A percentile compares a stretch with the other conserved stretches of the same genome.
phyloP scores from a whole-genome alignment of 2,329 filamentous ascomycete species.

The Metarhizium anisopliae region DNA sequence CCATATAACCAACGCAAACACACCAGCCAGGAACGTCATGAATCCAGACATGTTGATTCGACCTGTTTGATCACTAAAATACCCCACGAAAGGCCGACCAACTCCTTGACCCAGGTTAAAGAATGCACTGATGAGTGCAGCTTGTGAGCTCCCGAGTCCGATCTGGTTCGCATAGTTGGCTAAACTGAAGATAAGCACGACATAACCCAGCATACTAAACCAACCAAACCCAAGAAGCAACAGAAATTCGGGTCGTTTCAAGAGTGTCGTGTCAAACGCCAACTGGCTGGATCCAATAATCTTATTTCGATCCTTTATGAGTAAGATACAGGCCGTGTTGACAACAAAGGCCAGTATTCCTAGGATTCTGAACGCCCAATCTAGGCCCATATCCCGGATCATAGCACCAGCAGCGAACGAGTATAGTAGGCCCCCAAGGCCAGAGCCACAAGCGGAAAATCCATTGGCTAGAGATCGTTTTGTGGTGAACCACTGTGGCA shows the following conservation, averaged over 20 bases:
- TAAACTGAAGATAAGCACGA: constrained; percentile 68
- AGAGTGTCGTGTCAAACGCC: constrained; percentile 55
- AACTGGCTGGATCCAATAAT: constrained; percentile 57
- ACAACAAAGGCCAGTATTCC: constrained; percentile 55
- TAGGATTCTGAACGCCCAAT: constrained; percentile 59
- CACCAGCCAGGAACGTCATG: constrained; percentile 53
- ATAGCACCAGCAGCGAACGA: constrained; percentile 59
- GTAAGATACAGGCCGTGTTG: constrained; percentile 52
- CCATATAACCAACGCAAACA: constrained; percentile 66
- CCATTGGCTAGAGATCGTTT: constrained; percentile 62
- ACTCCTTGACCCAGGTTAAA: constrained; percentile 60
- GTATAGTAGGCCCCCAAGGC: constrained; percentile 65
- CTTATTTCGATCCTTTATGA: constrained; percentile 65
- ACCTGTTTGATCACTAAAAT: constrained; percentile 61
- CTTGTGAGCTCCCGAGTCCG: constrained; percentile 58
- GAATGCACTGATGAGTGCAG: constrained; percentile 62
- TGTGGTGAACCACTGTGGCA: constrained; percentile 67
- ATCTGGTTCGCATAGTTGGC: constrained; percentile 64
- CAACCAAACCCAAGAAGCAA: constrained; percentile 59
- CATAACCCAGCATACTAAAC: constrained; percentile 65
- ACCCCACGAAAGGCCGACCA: constrained; percentile 63
- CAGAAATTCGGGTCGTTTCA: constrained; percentile 53
- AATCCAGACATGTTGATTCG: constrained; percentile 63
- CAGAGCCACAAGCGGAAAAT: constrained; percentile 58
- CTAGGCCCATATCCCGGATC: constrained; percentile 53